A percentile compares a stretch with the other conserved stretches of the same genome.
phyloP scores from a whole-genome alignment of 1,284 basidiomycete genomes.

The Ceraceosorus guamensis region DNA sequence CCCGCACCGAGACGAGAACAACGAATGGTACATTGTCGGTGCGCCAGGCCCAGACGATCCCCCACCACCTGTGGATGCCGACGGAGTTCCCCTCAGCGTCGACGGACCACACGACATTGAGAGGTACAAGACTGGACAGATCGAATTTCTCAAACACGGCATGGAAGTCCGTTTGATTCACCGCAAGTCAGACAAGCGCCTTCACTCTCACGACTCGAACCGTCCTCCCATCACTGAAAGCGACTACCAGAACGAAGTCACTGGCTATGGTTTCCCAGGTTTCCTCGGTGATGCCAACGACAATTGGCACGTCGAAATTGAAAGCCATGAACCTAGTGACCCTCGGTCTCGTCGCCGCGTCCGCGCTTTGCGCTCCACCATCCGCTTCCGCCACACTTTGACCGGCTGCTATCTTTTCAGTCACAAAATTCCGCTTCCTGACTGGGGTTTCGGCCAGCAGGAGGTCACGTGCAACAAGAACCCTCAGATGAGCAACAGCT shows the following conservation, averaged over 20 bases:
- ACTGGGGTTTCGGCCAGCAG: slow-evolving; percentile 97
- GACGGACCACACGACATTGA: slow-evolving; percentile 10
- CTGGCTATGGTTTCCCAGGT: slow-evolving; percentile 81
- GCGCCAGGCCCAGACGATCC: slow-evolving; percentile 52
- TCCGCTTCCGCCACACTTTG: slow-evolving; percentile 74
- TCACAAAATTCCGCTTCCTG: slow-evolving; percentile 92
- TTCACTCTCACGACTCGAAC: slow-evolving; percentile 82
- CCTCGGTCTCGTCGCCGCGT: slow-evolving; percentile 56
- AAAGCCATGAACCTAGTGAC: slow-evolving; percentile 55
- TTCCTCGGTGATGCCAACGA: slow-evolving; percentile 77
- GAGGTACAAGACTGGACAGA: slow-evolving; percentile 49
- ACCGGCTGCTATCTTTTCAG: slow-evolving; percentile 95
- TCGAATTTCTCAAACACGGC: slow-evolving; percentile 62
- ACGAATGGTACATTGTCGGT: slow-evolving; percentile 73
- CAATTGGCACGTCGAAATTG: slow-evolving; percentile 88
- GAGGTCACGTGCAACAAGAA: slow-evolving; percentile 97
- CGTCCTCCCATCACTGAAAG: slow-evolving; percentile 94
- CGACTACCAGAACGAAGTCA: slow-evolving; percentile 98
- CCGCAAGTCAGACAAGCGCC: slow-evolving; percentile 68
- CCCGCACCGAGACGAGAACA: slow-evolving; percentile 88
- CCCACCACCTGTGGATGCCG: slow-evolving; percentile 49
- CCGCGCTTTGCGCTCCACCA: slow-evolving; percentile 71
- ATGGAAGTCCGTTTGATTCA: slow-evolving; percentile 78
- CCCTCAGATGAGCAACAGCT: slow-evolving; percentile 66
- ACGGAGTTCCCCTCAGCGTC: slow-evolving; percentile 46